Evolutionary conservation across 371 early-diverging fungal species (phyloP).

Genomic region (Catenaria anguillulae): DNA sequence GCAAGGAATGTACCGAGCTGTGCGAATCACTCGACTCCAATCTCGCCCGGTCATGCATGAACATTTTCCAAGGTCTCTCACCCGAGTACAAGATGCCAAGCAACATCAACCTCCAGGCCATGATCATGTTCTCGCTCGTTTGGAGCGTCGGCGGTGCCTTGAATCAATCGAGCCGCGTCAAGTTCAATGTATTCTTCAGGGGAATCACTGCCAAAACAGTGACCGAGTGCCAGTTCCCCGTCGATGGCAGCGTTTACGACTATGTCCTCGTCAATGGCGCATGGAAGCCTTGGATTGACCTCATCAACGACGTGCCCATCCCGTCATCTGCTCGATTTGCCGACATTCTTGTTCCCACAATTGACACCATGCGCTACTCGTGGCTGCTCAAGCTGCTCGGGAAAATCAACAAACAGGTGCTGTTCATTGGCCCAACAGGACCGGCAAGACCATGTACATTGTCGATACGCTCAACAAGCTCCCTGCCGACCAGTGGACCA

Average conservation of each 20-base stretch:
- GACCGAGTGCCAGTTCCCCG: constrained; percentile 15
- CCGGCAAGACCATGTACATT: constrained; percentile 43
- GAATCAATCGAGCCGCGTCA: constrained; percentile 25
- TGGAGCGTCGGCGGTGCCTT: constrained; percentile 37
- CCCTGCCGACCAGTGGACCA: constrained; percentile 22
- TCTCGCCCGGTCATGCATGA: constrained; percentile 19
- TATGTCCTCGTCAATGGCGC: constrained; percentile 23
- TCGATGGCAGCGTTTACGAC: constrained; percentile 28
- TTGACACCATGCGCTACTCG: constrained; percentile 37
- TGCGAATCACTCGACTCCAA: constrained; percentile 30
- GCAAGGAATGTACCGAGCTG: constrained; percentile 24
- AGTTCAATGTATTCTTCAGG: constrained; percentile 31
- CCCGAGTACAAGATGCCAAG: constrained; percentile 12
- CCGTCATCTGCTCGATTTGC: constrained; percentile 29
- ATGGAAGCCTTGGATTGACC: constrained; percentile 37
- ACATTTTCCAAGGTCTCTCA: constrained; percentile 18
- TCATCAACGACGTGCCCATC: constrained; percentile 22
- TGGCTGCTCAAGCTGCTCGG: constrained; percentile 30
- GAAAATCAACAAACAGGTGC: constrained; percentile 27
- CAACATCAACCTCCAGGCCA: constrained; percentile 12
- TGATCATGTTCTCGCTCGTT: constrained; percentile 11
- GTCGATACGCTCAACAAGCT: constrained; percentile 28
- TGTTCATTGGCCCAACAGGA: constrained; percentile 36
- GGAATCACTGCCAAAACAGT: constrained; percentile 14
- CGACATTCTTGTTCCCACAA: constrained; percentile 40